Percentiles rank a stretch among this genome's conserved stretches.
Conservation (phyloP, 768 basidiomycete species). For the Postia placenta region DNA sequence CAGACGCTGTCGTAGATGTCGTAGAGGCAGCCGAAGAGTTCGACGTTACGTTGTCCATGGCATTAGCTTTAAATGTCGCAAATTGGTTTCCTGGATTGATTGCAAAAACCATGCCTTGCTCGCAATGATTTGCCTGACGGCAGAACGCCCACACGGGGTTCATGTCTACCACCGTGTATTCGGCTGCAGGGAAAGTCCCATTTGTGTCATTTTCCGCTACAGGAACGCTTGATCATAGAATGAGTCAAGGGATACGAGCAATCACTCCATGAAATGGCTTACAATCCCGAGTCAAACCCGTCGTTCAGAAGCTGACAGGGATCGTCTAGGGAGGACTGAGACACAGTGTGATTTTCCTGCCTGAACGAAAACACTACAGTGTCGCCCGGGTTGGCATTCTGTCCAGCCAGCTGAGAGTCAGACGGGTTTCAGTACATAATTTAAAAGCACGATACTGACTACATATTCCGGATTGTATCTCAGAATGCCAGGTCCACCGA, state of each 20-base stretch:
- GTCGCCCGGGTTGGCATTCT: conserved; percentile 46
- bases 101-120: conserved; percentile 60
- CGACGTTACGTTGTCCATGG: conserved; percentile 28
- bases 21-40: conserved; percentile 6
- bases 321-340: conserved; percentile 44
- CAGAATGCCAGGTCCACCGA: conserved; percentile 40
- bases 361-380: conserved; percentile 43
- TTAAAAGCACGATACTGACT: conserved; percentile 14
- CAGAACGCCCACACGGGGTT: conserved; percentile 58
- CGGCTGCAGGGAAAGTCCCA: conserved; percentile 39
- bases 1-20: conserved; percentile 8
- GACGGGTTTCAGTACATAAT: not conserved
- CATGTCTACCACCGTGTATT: conserved; percentile 33
- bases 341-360: conserved; percentile 53
- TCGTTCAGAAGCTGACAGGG: conserved; percentile 37
- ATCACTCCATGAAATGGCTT: conserved; percentile 21
- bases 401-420: not conserved
- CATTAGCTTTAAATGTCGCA: conserved; percentile 48
- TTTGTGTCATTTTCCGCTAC: conserved; percentile 36
- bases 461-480: conserved; percentile 33
- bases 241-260: no score
- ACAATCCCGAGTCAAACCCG: conserved; percentile 61
- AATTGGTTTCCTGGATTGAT: conserved; percentile 55
- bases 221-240: conserved; percentile 38
- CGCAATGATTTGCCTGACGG: conserved; percentile 49